A percentile compares a stretch with the other conserved stretches of the same genome.
Conservation (phyloP, 345 rosid species). For the Zanthoxylum bungeanum region DNA sequence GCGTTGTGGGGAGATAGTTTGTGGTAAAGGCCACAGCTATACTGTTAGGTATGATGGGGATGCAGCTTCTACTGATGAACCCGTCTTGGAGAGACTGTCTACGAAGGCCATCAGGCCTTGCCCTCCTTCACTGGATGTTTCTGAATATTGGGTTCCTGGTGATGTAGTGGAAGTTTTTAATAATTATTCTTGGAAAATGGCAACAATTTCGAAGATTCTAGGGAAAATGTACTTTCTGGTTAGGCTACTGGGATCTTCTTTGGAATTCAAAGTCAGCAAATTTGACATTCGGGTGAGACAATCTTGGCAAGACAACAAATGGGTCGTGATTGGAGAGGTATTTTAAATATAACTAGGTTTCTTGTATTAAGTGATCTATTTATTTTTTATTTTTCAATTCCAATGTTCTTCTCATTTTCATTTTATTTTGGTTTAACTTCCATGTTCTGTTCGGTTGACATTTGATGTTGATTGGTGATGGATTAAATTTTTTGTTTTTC, state of each 20-base stretch:
- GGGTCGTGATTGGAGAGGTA: slow-evolving; percentile 71
- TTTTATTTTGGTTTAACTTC: background rate
- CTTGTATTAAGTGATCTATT: background rate
- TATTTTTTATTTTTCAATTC: background rate
- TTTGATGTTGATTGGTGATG: background rate
- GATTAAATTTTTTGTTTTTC: background rate
- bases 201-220: slow-evolving; percentile 49
- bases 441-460: background rate
- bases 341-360: background rate
- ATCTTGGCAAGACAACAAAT: slow-evolving; percentile 63
- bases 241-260: slow-evolving; percentile 61
- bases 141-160: slow-evolving; percentile 54
- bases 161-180: slow-evolving; percentile 74
- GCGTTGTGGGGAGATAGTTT: slow-evolving; percentile 67
- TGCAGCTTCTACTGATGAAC: slow-evolving; percentile 16
- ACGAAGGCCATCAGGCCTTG: slow-evolving; percentile 65
- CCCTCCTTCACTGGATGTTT: slow-evolving; percentile 36
- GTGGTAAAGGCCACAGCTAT: slow-evolving; percentile 60
- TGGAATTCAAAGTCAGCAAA: slow-evolving; percentile 47
- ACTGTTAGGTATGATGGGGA: slow-evolving; percentile 44
- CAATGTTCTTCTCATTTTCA: background rate
- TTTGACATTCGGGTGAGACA: slow-evolving; percentile 55
- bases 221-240: slow-evolving; percentile 44
- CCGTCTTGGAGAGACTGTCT: slow-evolving; percentile 36
- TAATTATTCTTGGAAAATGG: slow-evolving; percentile 75